These are phyloP conservation scores for Rosellinia necatrix DNA, from an alignment of 2,329 filamentous ascomycete genomes.

Conservation along the genomic window DNA sequence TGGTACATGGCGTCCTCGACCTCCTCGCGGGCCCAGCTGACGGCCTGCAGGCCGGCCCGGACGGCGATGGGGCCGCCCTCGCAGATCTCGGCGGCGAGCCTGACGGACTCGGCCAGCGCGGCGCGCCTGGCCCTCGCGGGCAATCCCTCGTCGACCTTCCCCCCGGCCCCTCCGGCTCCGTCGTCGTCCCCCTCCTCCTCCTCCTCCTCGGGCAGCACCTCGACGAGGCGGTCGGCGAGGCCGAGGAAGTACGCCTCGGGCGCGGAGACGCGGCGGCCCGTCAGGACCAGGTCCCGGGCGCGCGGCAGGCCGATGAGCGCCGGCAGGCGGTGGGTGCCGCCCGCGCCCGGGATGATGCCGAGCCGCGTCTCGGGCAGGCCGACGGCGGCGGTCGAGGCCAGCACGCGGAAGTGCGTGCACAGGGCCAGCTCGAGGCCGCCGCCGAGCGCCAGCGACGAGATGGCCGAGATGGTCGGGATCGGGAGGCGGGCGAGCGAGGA, in stretches of 20 bases:
- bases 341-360: slow-evolving; percentile 92
- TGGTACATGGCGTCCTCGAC: slow-evolving; percentile 90
- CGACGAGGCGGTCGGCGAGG: slow-evolving; percentile 86
- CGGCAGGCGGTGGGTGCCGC: slow-evolving; percentile 87
- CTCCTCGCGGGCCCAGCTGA: slow-evolving; percentile 72
- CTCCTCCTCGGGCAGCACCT: slow-evolving; percentile 68
- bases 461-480: slow-evolving; percentile 87
- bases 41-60: slow-evolving; percentile 77
- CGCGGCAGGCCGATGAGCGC: slow-evolving; percentile 77
- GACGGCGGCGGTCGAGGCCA: slow-evolving; percentile 76
- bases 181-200: slow-evolving; percentile 48
- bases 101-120: slow-evolving; percentile 76
- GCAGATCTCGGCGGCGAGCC: slow-evolving; percentile 82
- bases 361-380: slow-evolving; percentile 86
- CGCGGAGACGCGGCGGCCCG: slow-evolving; percentile 81
- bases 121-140: slow-evolving; percentile 65
- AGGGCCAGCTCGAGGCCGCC: slow-evolving; percentile 93
- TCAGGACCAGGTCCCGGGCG: slow-evolving; percentile 89
- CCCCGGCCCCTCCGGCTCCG: slow-evolving; percentile 44
- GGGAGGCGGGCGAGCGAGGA: slow-evolving; percentile 73
- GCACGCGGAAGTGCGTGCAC: slow-evolving; percentile 85
- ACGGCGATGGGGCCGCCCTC: slow-evolving; percentile 87
- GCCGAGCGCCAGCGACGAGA: slow-evolving; percentile 85
- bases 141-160: slow-evolving; percentile 46
- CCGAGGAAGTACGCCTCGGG: slow-evolving; percentile 91